Evolutionary conservation across 176 grass and related monocot genomes (phyloP), one percentile per base, ranked within the genome.

Genomic region (Olyra latifolia): DNA sequence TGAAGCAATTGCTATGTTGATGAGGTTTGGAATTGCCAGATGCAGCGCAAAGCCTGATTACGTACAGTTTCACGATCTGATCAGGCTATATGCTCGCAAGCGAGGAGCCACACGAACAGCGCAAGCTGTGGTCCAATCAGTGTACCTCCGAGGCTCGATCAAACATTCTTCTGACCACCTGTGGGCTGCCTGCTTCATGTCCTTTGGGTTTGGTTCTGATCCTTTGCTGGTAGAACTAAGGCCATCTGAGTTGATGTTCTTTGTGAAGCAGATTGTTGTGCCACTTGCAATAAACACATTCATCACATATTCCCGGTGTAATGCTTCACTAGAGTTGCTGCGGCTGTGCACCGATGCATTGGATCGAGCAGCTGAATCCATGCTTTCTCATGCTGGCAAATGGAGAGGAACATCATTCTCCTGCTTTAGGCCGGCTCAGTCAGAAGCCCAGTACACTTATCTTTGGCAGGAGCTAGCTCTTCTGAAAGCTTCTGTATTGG

Each of bases 401-500:
- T 89, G 92, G 96, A 76, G 83, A 29, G 86, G 82, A 66, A 83
- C 83, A 75, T 82, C 93, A 53, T 77, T 92, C 32, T 95, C 81
- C 61, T 88, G 96, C 45, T 66, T 88, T 40, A 74, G 79, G 76
- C 73, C 84, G 49, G 85, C 83, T 76, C 81, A 86, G 62, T 87
- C 89, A 39, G 85, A 85, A 77, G 76, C 89, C 56, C 79, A 84
- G 78, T 84, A 82, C 72, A 87, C 86, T 29, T 85, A 87, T 82
- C 82, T 98, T 79, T 98, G 92, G 96, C 92, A 98, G 88, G 96
- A 95, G 66, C 77, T 98, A 60, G 88, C 96, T 71, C 90, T 98
- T 69, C 62, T 95, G 71, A 95, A 88, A 89, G 96, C 90, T 71
- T 93, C 88, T 83, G 88, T 98, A 60, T 55, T 98, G 65, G 92